These are phyloP conservation scores for Aspergillus hiratsukae DNA, from an alignment of 2,329 filamentous ascomycete genomes.

Conservation along the genomic window DNA sequence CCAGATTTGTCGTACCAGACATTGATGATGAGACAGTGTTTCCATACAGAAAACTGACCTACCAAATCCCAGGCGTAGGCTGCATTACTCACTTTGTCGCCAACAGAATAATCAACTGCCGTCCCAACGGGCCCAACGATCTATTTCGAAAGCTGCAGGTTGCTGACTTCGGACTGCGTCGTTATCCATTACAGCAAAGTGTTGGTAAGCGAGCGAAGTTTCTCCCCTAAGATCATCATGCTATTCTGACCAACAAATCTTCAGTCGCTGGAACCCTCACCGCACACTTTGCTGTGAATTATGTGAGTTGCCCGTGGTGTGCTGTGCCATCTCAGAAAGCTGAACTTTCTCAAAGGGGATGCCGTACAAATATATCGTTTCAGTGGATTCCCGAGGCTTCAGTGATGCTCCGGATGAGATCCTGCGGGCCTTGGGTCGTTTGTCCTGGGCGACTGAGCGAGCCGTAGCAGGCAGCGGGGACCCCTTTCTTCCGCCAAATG, in stretches of 20 bases:
- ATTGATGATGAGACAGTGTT: conserved; percentile 26
- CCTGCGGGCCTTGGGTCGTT: conserved; percentile 42
- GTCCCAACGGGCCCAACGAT: conserved; percentile 55
- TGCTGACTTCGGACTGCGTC: conserved; percentile 43
- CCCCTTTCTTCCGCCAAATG: conserved; percentile 46
- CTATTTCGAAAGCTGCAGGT: conserved; percentile 53
- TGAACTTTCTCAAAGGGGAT: conserved; percentile 41
- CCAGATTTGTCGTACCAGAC: conserved; percentile 22
- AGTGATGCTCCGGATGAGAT: conserved; percentile 40
- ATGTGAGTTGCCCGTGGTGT: conserved; percentile 26
- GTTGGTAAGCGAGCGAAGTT: conserved; percentile 25
- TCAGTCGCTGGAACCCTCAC: conserved; percentile 38
- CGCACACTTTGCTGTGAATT: conserved; percentile 48
- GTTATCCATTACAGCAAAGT: conserved; percentile 33
- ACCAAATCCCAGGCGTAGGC: conserved; percentile 34
- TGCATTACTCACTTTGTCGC: conserved; percentile 55
- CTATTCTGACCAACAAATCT: background rate
- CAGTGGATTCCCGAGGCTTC: conserved; percentile 43
- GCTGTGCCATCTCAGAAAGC: background rate
- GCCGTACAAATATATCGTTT: conserved; percentile 57
- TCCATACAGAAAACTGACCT: conserved; percentile 33
- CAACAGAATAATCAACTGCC: conserved; percentile 48
- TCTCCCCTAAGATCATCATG: background rate
- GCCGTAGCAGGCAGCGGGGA: conserved; percentile 28
- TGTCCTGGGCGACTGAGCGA: conserved; percentile 51